phyloP scores from a whole-genome alignment of 108 stramenopile species.

The Bacterosira constricta region DNA sequence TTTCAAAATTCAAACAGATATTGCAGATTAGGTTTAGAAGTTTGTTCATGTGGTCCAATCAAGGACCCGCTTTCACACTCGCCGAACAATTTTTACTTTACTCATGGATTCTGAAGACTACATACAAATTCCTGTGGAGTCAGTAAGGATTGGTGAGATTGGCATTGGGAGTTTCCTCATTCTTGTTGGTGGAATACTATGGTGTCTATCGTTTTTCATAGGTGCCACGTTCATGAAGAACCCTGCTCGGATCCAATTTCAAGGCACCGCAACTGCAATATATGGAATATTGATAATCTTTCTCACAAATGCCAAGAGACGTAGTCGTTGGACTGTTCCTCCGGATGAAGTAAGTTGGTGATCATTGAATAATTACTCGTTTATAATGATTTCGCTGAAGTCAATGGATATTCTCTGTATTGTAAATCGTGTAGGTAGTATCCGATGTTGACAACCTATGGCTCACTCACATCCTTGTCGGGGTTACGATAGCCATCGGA shows the following conservation, averaged over 20 bases:
- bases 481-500: conserved; percentile 4
- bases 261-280: neutral
- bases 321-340: conserved; percentile 24
- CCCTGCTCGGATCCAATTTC: neutral
- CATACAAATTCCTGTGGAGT: conserved; percentile 5
- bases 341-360: conserved; percentile 21
- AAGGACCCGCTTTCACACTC: too few species aligned
- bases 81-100: too few species aligned
- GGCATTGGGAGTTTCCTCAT: conserved; percentile 37
- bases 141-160: conserved; percentile 26
- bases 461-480: conserved; percentile 36
- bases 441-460: conserved; percentile 38
- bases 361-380: neutral
- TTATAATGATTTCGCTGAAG: neutral
- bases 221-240: conserved; percentile 10
- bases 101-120: neutral
- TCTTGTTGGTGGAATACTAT: conserved; percentile 18
- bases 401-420: neutral
- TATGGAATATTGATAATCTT: conserved; percentile 25
- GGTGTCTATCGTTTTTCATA: conserved; percentile 14
- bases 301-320: conserved; percentile 26
- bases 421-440: neutral
- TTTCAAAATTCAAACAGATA: too few species aligned
- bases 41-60: too few species aligned
- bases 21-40: too few species aligned